These are phyloP conservation scores for Gaultheria prostrata DNA, from an alignment of 148 eudicot species.

Conservation along the genomic window DNA sequence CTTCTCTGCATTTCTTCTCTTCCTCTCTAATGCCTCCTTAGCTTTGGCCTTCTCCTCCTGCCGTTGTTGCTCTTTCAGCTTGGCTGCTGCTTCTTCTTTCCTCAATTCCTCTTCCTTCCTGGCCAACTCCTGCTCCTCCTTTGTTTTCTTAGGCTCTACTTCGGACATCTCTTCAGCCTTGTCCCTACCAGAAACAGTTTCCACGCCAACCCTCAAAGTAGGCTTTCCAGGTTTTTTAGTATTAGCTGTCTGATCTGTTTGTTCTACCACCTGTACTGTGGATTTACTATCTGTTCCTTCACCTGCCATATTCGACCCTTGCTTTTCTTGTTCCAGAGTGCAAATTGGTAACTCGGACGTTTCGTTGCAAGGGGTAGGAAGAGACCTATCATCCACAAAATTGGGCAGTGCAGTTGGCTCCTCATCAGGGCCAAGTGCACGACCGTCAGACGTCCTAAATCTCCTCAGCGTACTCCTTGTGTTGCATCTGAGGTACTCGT, in stretches of 20 bases:
- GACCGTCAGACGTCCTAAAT: constrained; percentile 81
- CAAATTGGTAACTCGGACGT: constrained; percentile 19
- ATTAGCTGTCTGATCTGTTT: constrained; percentile 32
- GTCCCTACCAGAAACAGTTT: constrained; percentile 29
- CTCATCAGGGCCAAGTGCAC: constrained; percentile 81
- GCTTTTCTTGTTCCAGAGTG: constrained; percentile 30
- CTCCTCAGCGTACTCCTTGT: constrained; percentile 65
- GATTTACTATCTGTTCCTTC: constrained; percentile 29
- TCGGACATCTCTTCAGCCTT: constrained; percentile 37
- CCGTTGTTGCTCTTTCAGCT: constrained; percentile 64
- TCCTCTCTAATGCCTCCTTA: constrained; percentile 78
- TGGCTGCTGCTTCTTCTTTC: constrained; percentile 53
- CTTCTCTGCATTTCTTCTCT: constrained; percentile 66
- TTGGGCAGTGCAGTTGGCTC: constrained; percentile 38
- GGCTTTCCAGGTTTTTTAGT: constrained; percentile 27
- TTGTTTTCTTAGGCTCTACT: constrained; percentile 38
- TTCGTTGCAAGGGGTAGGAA: constrained; percentile 23
- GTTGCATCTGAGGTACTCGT: constrained; percentile 62
- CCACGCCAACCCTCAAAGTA: constrained; percentile 21
- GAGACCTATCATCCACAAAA: constrained; percentile 22
- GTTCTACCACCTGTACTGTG: constrained; percentile 31
- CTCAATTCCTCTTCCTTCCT: constrained; percentile 55
- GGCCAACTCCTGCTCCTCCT: constrained; percentile 66
- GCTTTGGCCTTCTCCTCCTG: constrained; percentile 78
- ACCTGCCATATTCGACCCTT: constrained; percentile 20